phyloP scores from a whole-genome alignment of 257 asterid genomes.

The Oldenlandia corymbosa region DNA sequence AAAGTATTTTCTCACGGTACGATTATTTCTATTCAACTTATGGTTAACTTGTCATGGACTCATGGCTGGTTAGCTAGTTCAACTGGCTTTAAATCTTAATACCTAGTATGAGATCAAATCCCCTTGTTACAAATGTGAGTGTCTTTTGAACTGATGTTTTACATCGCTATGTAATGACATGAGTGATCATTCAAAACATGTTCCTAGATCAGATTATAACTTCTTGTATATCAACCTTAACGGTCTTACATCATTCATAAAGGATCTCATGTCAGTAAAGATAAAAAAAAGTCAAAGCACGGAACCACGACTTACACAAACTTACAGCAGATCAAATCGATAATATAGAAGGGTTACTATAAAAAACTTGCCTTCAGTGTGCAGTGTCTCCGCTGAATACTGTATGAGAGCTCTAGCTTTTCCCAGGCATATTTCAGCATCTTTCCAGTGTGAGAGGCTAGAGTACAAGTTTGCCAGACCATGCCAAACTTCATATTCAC shows the following conservation, averaged over 20 bases:
- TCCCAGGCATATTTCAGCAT: constrained; percentile 81
- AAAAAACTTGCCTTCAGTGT: constrained; percentile 61
- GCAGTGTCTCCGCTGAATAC: constrained; percentile 81
- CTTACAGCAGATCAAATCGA: not conserved
- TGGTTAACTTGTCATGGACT: not conserved
- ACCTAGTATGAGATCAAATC: not conserved
- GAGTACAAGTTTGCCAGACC: constrained; percentile 88
- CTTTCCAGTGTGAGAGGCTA: constrained; percentile 88
- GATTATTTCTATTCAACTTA: not conserved
- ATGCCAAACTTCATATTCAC: constrained; percentile 93
- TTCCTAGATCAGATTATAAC: not conserved
- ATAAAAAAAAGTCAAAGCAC: not conserved
- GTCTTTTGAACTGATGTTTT: not conserved
- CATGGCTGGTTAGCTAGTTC: not conserved
- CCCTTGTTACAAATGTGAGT: not conserved
- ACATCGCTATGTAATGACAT: not conserved
- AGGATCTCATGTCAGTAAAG: not conserved
- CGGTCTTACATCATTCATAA: not conserved
- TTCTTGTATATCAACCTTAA: not conserved
- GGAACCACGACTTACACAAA: not conserved
- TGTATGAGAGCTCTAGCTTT: constrained; percentile 74
- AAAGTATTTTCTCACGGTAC: not conserved
- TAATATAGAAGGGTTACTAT: not conserved
- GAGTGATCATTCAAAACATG: not conserved
- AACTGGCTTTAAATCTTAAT: not conserved